Evolutionary conservation across 164 flowering plant genomes (phyloP).

Genomic region (Santalum album): DNA sequence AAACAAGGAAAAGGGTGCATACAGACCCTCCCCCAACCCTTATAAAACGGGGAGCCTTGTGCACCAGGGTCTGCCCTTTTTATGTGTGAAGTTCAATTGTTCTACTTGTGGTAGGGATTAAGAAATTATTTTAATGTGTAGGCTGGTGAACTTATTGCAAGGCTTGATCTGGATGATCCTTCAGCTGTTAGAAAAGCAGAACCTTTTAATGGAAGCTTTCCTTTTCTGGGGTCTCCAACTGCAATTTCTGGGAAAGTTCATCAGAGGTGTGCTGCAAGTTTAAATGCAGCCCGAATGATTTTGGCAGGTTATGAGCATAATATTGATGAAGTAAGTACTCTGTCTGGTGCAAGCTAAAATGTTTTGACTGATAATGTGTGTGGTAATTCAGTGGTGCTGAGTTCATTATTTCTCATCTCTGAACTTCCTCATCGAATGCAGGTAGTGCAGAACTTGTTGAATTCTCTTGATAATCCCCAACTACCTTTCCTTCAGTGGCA

Average conservation of each 20-base stretch:
- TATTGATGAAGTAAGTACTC: conserved; percentile 70
- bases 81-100: not conserved
- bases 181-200: conserved; percentile 99
- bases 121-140: conserved; percentile 13
- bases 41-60: too few relatives aligned
- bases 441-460: conserved; percentile 90
- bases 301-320: conserved; percentile 96
- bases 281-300: conserved; percentile 91
- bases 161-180: conserved; percentile 95
- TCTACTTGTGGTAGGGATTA: not conserved
- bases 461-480: conserved; percentile 93
- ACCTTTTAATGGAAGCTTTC: conserved; percentile 89
- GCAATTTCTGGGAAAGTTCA: conserved; percentile 95
- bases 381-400: too few relatives aligned
- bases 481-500: conserved; percentile 99
- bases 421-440: conserved; percentile 18
- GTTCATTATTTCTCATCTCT: not conserved
- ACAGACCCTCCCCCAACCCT: too few relatives aligned
- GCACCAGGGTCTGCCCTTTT: too few relatives aligned
- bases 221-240: conserved; percentile 85
- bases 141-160: conserved; percentile 97
- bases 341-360: too few relatives aligned
- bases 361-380: too few relatives aligned
- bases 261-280: conserved; percentile 92
- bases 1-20: too few relatives aligned